These are phyloP conservation scores for Ustulina deusta DNA, from an alignment of 2,329 filamentous ascomycete genomes.

Conservation along the genomic window DNA sequence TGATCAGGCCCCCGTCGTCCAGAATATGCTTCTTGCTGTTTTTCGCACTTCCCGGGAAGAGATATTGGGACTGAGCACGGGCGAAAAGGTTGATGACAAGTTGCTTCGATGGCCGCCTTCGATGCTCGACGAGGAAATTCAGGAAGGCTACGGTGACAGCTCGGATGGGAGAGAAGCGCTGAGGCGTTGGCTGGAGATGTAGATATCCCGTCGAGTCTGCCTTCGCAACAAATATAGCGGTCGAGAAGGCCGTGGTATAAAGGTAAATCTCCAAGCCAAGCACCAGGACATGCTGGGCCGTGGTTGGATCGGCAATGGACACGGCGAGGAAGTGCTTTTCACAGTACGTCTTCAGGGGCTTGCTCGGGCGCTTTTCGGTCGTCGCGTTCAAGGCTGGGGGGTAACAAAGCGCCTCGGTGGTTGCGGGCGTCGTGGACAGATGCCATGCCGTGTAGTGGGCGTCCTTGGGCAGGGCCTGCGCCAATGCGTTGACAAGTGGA, in stretches of 20 bases:
- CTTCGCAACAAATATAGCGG: conserved; percentile 94
- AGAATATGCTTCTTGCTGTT: conserved; percentile 89
- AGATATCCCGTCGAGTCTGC: conserved; percentile 96
- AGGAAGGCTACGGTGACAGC: conserved; percentile 81
- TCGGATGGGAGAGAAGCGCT: conserved; percentile 78
- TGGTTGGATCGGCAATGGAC: conserved; percentile 56
- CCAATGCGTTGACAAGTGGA: conserved; percentile 57
- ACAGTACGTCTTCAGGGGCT: conserved; percentile 73
- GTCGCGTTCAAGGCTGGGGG: conserved; percentile 70
- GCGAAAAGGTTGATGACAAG: conserved; percentile 91
- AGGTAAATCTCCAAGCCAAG: conserved; percentile 89
- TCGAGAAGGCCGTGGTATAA: conserved; percentile 83
- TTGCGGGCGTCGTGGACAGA: conserved; percentile 84
- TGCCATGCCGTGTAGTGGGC: conserved; percentile 80
- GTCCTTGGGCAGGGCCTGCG: conserved; percentile 65
- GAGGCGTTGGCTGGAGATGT: conserved; percentile 71
- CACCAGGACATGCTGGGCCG: conserved; percentile 70
- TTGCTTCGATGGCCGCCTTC: conserved; percentile 72
- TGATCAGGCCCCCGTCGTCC: conserved; percentile 88
- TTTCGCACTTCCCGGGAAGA: conserved; percentile 92
- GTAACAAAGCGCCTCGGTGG: conserved; percentile 81
- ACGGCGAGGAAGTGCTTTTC: conserved; percentile 81
- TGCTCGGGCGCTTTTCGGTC: conserved; percentile 53
- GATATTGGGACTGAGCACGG: conserved; percentile 89
- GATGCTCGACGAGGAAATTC: conserved; percentile 75